Conservation (phyloP, 2,329 filamentous ascomycete species). For the Hymenoscyphus fraxineus region DNA sequence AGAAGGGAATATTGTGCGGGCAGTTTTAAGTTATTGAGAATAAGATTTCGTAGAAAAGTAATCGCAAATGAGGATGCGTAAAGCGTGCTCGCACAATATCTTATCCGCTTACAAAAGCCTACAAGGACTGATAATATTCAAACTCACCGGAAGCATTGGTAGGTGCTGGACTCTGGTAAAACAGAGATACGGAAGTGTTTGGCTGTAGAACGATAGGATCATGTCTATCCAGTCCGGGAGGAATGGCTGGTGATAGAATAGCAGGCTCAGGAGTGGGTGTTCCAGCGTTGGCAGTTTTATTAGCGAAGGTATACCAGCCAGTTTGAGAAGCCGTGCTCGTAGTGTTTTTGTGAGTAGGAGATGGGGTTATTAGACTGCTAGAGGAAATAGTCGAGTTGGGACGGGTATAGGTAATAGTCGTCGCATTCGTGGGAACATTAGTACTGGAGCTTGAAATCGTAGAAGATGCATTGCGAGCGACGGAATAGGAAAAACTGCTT, state of each 20-base stretch:
- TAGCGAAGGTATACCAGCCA: conserved; percentile 5
- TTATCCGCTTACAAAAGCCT: background rate
- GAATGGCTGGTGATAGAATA: conserved; percentile 8
- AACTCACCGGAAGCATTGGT: conserved; percentile 11
- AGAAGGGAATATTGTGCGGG: background rate
- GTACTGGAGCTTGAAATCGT: background rate
- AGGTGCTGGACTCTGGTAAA: conserved; percentile 8
- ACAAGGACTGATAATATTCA: background rate
- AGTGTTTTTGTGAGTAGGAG: background rate
- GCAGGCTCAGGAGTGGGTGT: conserved; percentile 6
- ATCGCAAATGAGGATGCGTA: background rate
- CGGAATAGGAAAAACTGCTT: conserved; percentile 1
- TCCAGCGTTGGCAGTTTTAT: conserved; percentile 4
- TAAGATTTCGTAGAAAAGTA: too few relatives aligned
- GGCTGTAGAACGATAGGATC: conserved; percentile 11
- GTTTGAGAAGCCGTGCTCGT: background rate
- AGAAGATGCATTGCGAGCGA: conserved; percentile 3
- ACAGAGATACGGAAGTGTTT: conserved; percentile 8
- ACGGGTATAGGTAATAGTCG: background rate
- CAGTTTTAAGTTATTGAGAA: background rate
- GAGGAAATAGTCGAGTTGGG: background rate
- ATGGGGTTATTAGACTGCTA: background rate
- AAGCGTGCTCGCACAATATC: background rate
- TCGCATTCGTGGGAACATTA: conserved; percentile 2
- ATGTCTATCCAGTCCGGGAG: conserved; percentile 9